Evolutionary conservation across 495 filamentous ascomycete species (phyloP), one percentile per base, ranked within the genome.

Genomic region (Penicillium bialowiezense): DNA sequence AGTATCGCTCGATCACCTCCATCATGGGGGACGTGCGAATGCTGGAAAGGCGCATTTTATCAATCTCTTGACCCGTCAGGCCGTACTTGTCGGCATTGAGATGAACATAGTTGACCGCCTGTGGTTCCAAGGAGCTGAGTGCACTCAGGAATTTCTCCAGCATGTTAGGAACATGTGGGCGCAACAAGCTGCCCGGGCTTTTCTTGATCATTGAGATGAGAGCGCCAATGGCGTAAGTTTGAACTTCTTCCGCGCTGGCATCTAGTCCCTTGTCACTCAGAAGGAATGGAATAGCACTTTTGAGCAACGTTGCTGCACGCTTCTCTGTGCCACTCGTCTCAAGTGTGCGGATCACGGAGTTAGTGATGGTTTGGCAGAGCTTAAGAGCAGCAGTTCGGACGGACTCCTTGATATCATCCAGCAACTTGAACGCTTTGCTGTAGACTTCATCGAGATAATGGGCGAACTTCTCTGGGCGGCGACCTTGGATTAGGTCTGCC

Each of bases 361-460:
- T 87, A 4, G 89, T 91, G 42, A 97, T 76, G 1, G 83, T 81
- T 62, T 89, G 84, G 50, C 90, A 92, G 3, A 98, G 78, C 37
- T 85, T 83, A 38, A 89, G 69, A 14, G 93, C 93, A 0, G 91
- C 88, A 19, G 73, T 70, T 33, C 93, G 81, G 10, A 97, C 93
- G 7, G 87, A 89, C 19, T 85, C 86, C 67, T 98, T 98, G 56
- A 96, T 93, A 64, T 98, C 93, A 65, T 98, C 93, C 12, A 96
- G 57, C 3, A 80, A 69, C 55, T 88, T 92, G 68, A 97, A 88
- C 2, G 87, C 82, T 19, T 84, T 79, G 7, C 77, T 73, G 84
- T 91, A 96, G 48, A 97, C 92, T 29, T 90, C 79, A 45, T 84
- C 80, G 38, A 96, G 81, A 56, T 96, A 92, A 34, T 81, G 78